These are phyloP conservation scores for Metroxylon sagu DNA, from an alignment of 176 grass and related monocot species.

Conservation along the genomic window DNA sequence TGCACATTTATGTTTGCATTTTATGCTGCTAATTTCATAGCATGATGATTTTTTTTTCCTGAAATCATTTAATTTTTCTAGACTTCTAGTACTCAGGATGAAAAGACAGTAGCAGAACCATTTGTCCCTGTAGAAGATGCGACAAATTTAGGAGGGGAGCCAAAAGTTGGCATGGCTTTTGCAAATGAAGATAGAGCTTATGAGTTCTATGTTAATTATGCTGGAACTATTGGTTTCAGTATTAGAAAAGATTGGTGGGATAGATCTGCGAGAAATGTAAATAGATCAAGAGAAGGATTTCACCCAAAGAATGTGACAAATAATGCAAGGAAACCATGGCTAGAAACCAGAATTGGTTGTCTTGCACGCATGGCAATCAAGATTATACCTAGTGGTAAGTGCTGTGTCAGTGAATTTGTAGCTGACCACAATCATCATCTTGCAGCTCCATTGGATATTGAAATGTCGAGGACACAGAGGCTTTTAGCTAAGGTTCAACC, in stretches of 20 bases:
- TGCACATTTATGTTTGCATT: no score
- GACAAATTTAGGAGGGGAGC: conserved; percentile 51
- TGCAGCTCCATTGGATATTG: conserved; percentile 61
- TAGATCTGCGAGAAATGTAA: conserved; percentile 50
- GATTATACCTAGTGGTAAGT: conserved; percentile 54
- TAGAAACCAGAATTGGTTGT: conserved; percentile 73
- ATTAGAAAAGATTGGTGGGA: conserved; percentile 80
- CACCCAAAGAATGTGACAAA: conserved; percentile 36
- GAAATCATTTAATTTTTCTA: conserved; percentile 16
- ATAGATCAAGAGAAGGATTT: conserved; percentile 67
- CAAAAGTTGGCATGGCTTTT: conserved; percentile 70
- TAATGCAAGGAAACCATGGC: conserved; percentile 50
- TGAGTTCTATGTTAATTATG: conserved; percentile 69
- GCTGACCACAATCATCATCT: conserved; percentile 77
- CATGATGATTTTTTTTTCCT: not conserved
- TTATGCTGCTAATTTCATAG: not conserved
- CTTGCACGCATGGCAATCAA: conserved; percentile 77
- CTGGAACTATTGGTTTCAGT: conserved; percentile 54
- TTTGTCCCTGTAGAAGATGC: conserved; percentile 43
- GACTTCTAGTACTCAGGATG: conserved; percentile 46
- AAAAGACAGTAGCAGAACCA: conserved; percentile 42
- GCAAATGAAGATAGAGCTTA: conserved; percentile 69
- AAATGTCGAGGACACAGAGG: conserved; percentile 59
- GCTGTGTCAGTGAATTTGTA: conserved; percentile 60
- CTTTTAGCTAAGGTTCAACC: conserved; percentile 58